Percentiles rank a stretch among this genome's conserved stretches.
These are phyloP conservation scores for Phytophthora lateralis DNA, from an alignment of 352 stramenopile species.

Conservation along the genomic window DNA sequence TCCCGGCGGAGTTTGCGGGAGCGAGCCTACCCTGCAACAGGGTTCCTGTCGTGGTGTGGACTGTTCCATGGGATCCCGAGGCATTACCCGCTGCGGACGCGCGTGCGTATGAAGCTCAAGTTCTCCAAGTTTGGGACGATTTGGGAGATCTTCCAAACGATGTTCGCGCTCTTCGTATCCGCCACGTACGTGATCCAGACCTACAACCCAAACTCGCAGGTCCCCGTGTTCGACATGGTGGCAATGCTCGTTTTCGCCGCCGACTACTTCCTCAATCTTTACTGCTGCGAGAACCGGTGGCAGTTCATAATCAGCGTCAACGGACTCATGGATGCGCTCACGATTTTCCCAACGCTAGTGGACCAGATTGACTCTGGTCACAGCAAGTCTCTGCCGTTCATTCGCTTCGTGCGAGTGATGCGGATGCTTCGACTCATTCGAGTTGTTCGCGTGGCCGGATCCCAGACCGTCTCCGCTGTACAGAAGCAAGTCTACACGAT, in stretches of 20 bases:
- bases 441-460: constrained; percentile 51
- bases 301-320: constrained; percentile 57
- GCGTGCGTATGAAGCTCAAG: constrained; percentile 67
- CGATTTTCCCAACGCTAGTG: constrained; percentile 57
- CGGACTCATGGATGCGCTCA: constrained; percentile 63
- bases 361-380: constrained; percentile 33
- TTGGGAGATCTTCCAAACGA: constrained; percentile 69
- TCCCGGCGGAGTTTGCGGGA: constrained; percentile 23
- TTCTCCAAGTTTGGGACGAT: constrained; percentile 49
- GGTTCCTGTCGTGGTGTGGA: constrained; percentile 33
- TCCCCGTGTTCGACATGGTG: constrained; percentile 41
- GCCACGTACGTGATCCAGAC: constrained; percentile 58
- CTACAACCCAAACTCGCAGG: constrained; percentile 36
- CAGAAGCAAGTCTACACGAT: constrained; percentile 74
- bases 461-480: constrained; percentile 56
- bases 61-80: constrained; percentile 59
- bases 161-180: constrained; percentile 58
- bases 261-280: constrained; percentile 70
- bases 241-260: constrained; percentile 52
- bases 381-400: constrained; percentile 51
- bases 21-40: constrained; percentile 5
- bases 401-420: constrained; percentile 68
- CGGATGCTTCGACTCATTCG: constrained; percentile 59
- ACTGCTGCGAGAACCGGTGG: constrained; percentile 64
- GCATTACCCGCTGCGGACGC: constrained; percentile 54